Base-by-base conservation (phyloP, 1,284 basidiomycete species). In the Trichosporon asahii region DNA sequence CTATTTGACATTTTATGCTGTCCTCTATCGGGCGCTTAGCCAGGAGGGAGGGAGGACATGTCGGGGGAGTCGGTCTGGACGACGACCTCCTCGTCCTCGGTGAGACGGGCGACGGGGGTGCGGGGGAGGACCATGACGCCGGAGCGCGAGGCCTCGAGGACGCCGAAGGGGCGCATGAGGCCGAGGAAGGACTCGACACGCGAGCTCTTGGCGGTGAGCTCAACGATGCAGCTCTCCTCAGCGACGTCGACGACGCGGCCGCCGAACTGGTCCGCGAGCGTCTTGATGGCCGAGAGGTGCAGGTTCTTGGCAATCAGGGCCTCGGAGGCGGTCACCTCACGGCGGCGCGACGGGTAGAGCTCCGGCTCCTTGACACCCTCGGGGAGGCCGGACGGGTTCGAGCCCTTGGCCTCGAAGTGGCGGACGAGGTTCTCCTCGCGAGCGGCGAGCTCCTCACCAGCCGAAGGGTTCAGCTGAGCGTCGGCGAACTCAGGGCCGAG, bases 401-500 rank as follows among this genome's bases (percentile, higher is more conserved):
- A 65, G 7, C 80, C 79, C 15, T 80, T 73, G 29, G 60, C 69
- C 67, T 73, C 72, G 53, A 73, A 73, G 31, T 65, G 66, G 70
- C 72, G 72, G 18, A 71, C 72, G 40, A 73, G 68, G 27, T 64
- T 64, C 72, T 73, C 72, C 72, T 73, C 72, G 61, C 65, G 68
- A 18, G 60, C 35, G 46, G 40, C 57, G 35, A 73, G 72, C 66
- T 64, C 66, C 66, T 79, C 74, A 70, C 77, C 35, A 23, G 73
- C 76, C 87, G 88, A 21, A 77, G 91, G 91, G 1, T 91, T 90
- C 69, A 94, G 89, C 80, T 93, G 94, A 74, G 92, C 91, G 77
- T 95, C 93, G 78, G 98, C 90, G 84, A 98, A 98, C 82, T 99
- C 97, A 15, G 96, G 94, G 1, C 97, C 97, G 33, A 99, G 90